phyloP scores from a whole-genome alignment of 768 basidiomycete genomes.

The Gyrodon lividus region DNA sequence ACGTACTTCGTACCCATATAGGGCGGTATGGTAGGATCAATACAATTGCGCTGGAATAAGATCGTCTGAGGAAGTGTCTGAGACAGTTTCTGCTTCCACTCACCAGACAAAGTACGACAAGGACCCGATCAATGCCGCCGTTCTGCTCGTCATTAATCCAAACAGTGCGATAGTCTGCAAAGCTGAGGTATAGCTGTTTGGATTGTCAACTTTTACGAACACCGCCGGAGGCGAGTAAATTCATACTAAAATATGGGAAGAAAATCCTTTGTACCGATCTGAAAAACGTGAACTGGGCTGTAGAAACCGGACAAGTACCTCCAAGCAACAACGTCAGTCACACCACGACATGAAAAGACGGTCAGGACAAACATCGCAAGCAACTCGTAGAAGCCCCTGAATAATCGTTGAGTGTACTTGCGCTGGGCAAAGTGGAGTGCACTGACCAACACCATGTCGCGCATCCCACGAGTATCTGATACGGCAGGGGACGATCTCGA shows the following conservation, averaged over 20 bases:
- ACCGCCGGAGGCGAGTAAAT: not conserved
- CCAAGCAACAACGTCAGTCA: slow-evolving; percentile 11
- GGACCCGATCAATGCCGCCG: slow-evolving; percentile 63
- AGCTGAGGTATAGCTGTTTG: slow-evolving; percentile 30
- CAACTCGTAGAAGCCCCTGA: slow-evolving; percentile 60
- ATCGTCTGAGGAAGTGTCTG: slow-evolving; percentile 18
- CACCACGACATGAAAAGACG: not conserved
- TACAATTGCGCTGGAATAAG: slow-evolving; percentile 29
- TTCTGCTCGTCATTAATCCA: slow-evolving; percentile 62
- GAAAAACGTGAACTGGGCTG: slow-evolving; percentile 29
- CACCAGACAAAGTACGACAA: slow-evolving; percentile 53
- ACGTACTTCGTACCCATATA: slow-evolving; percentile 40
- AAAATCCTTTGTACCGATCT: slow-evolving; percentile 45
- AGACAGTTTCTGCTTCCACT: slow-evolving; percentile 23
- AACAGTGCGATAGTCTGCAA: slow-evolving; percentile 66
- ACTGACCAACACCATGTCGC: slow-evolving; percentile 67
- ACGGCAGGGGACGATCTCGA: slow-evolving; percentile 52
- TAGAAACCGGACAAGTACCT: slow-evolving; percentile 47
- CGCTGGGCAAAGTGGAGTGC: not conserved
- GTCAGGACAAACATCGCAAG: slow-evolving; percentile 40
- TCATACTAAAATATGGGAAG: slow-evolving; percentile 37
- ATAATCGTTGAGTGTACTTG: slow-evolving; percentile 11
- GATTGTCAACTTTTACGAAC: slow-evolving; percentile 4
- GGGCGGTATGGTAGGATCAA: slow-evolving; percentile 39
- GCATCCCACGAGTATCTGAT: slow-evolving; percentile 58